Evolutionary conservation across 2,329 filamentous ascomycete species (phyloP).

Genomic region (Balansia obtecta): DNA sequence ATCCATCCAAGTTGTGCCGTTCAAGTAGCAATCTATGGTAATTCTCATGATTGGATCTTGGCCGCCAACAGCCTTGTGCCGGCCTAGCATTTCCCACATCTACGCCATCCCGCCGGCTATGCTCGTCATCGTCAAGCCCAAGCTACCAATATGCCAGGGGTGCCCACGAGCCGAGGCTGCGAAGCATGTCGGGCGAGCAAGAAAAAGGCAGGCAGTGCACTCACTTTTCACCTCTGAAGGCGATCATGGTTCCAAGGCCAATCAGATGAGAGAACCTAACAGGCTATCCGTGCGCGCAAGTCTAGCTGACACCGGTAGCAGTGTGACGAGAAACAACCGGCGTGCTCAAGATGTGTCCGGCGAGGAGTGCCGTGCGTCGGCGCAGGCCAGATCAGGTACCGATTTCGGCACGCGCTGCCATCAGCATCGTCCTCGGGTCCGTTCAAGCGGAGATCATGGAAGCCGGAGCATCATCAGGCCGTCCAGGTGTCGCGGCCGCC

Average conservation of each 20-base stretch:
- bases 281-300: too few species aligned
- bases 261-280: too few species aligned
- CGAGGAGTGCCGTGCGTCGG: not conserved
- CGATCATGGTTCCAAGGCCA: too few species aligned
- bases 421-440: not conserved
- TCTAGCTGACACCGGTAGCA: not conserved
- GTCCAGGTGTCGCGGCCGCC: not conserved
- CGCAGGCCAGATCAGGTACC: not conserved
- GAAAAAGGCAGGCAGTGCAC: slow-evolving; percentile 1
- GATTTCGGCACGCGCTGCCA: not conserved
- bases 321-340: slow-evolving; percentile 3
- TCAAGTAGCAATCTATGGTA: too few species aligned
- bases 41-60: too few species aligned
- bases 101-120: not conserved
- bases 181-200: slow-evolving; percentile 1
- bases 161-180: not conserved
- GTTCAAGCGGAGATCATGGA: slow-evolving; percentile 1
- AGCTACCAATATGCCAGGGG: not conserved
- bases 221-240: too few species aligned
- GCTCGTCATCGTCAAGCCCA: not conserved
- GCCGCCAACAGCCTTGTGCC: not conserved
- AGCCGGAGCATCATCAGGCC: not conserved
- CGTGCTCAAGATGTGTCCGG: not conserved
- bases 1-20: too few species aligned
- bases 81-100: not conserved